A percentile compares a stretch with the other conserved stretches of the same genome.
phyloP scores from a whole-genome alignment of 768 basidiomycete species.

The Vararia minispora region DNA sequence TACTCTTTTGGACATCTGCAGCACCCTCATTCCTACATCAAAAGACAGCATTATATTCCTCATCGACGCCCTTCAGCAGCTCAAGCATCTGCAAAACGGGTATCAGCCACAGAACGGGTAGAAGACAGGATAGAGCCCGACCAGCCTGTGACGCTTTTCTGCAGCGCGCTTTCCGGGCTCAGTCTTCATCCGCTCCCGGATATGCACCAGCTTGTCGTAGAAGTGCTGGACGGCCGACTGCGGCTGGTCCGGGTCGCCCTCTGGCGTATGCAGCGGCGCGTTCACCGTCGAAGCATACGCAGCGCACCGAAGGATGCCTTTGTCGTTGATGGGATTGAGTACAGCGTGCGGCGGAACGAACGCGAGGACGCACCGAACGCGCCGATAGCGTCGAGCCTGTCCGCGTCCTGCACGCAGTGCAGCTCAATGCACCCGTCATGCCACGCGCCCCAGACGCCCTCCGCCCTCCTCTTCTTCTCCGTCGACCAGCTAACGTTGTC shows the following conservation, averaged over 20 bases:
- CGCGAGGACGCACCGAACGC: slow-evolving; percentile 28
- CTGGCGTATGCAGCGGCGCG: slow-evolving; percentile 32
- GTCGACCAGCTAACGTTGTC: slow-evolving; percentile 82
- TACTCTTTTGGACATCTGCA: too few species aligned
- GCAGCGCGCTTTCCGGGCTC: slow-evolving; percentile 57
- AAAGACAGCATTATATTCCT: too few species aligned
- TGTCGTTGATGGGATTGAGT: too few species aligned
- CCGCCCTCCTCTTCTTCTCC: slow-evolving; percentile 54
- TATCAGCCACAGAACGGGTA: too few species aligned
- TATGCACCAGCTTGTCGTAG: slow-evolving; percentile 73
- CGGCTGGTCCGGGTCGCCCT: slow-evolving; percentile 31
- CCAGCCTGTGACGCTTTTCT: slow-evolving; percentile 59
- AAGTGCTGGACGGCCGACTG: slow-evolving; percentile 71
- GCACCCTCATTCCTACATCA: too few species aligned
- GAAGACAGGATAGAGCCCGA: too few species aligned
- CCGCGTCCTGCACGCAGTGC: slow-evolving; percentile 54
- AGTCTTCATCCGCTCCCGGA: slow-evolving; percentile 70
- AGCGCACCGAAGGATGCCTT: slow-evolving; percentile 35
- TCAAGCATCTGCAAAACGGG: too few species aligned
- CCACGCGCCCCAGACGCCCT: slow-evolving; percentile 51
- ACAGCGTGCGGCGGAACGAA: too few species aligned
- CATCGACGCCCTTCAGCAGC: too few species aligned
- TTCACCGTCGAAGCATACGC: slow-evolving; percentile 32
- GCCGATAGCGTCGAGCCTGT: slow-evolving; percentile 42
- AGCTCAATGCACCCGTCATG: slow-evolving; percentile 63